phyloP scores from a whole-genome alignment of 331 rosid species.

The Malus hybrid region DNA sequence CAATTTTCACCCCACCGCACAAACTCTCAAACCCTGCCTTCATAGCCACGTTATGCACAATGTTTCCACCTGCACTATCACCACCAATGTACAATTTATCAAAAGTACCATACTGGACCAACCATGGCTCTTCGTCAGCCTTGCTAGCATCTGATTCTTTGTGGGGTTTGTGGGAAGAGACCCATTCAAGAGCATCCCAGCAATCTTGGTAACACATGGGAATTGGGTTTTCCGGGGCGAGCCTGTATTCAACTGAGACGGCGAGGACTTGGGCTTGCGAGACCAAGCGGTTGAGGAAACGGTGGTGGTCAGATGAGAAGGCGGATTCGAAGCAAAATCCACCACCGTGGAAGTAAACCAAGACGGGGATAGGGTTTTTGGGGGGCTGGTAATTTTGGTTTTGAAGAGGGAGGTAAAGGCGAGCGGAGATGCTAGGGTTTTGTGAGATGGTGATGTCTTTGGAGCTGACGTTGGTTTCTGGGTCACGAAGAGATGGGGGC shows the following conservation, averaged over 20 bases:
- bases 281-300: conserved; percentile 42
- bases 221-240: conserved; percentile 47
- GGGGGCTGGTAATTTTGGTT: neutral
- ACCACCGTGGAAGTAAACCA: conserved; percentile 61
- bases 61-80: conserved; percentile 27
- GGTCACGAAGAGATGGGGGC: conserved; percentile 7
- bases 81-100: conserved; percentile 15
- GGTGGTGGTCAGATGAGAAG: conserved; percentile 42
- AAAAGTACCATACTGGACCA: conserved; percentile 26
- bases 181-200: conserved; percentile 49
- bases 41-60: conserved; percentile 31
- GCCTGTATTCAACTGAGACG: conserved; percentile 46
- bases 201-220: conserved; percentile 46
- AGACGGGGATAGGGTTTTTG: conserved; percentile 31
- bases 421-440: conserved; percentile 36
- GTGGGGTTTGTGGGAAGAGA: conserved; percentile 18
- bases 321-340: conserved; percentile 55
- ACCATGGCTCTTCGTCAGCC: conserved; percentile 26
- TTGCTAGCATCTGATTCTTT: neutral
- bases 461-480: conserved; percentile 39
- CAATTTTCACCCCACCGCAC: conserved; percentile 12
- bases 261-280: conserved; percentile 33
- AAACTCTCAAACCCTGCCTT: conserved; percentile 24
- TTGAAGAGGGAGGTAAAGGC: conserved; percentile 33
- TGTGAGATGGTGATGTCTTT: conserved; percentile 44